Conservation (phyloP, 2,329 filamentous ascomycete species). For the Pyricularia pennisetigena region DNA sequence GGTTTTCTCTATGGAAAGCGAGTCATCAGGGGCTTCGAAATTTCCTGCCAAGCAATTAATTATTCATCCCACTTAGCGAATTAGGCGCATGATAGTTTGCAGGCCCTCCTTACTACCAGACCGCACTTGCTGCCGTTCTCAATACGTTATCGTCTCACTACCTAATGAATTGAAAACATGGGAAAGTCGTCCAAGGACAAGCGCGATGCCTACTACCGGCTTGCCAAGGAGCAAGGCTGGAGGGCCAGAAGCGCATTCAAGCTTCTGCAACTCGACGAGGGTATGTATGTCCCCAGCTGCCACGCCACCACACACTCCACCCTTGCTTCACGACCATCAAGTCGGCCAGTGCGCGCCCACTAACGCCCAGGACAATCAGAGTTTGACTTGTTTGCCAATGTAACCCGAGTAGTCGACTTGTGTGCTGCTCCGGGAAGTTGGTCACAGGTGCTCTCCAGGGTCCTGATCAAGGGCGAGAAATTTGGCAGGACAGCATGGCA, state of each 20-base stretch:
- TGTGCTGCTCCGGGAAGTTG: conserved; percentile 94
- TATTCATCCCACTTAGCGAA: not conserved
- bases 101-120: not conserved
- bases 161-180: conserved; percentile 33
- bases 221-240: conserved; percentile 99
- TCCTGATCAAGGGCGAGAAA: conserved; percentile 86
- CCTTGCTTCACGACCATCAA: not conserved
- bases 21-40: not conserved
- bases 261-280: conserved; percentile 85
- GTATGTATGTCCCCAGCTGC: conserved; percentile 22
- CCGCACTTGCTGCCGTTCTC: not conserved
- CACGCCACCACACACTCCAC: not conserved
- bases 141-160: not conserved
- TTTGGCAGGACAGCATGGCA: conserved; percentile 83
- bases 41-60: not conserved
- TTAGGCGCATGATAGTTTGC: not conserved
- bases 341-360: conserved; percentile 2
- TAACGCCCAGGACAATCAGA: conserved; percentile 37
- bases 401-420: conserved; percentile 88
- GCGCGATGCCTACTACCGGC: conserved; percentile 92
- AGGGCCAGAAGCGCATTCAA: conserved; percentile 94
- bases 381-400: conserved; percentile 86
- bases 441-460: conserved; percentile 91
- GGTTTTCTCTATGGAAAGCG: not conserved
- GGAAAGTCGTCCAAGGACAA: conserved; percentile 99